These are phyloP conservation scores for Eucalyptus viminalis DNA, from an alignment of 345 rosid species.

Conservation along the genomic window DNA sequence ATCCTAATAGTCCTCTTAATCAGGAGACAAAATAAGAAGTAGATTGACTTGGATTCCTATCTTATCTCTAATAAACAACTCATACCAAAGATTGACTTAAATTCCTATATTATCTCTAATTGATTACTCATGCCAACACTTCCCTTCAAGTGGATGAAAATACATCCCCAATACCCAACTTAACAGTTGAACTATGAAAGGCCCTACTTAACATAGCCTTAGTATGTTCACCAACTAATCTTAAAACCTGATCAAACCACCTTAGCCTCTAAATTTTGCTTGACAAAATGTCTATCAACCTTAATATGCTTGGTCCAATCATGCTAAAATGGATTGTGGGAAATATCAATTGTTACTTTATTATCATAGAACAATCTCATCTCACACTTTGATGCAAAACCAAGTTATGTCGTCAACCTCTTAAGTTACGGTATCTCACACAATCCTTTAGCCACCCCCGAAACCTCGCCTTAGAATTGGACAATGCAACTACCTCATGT, in stretches of 20 bases:
- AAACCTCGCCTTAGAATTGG: rapidly evolving
- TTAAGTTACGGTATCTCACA: background rate
- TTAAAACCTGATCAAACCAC: background rate
- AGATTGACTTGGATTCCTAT: too few relatives aligned
- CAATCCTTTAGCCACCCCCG: background rate
- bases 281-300: background rate
- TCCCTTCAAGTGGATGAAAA: background rate
- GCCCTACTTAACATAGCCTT: background rate
- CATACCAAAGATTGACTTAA: too few relatives aligned
- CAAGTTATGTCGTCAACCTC: background rate
- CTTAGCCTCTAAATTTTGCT: background rate
- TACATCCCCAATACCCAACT: background rate
- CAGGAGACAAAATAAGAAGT: too few relatives aligned
- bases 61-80: too few relatives aligned
- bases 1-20: too few relatives aligned
- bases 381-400: background rate
- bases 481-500: background rate
- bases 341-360: background rate
- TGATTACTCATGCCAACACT: background rate
- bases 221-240: background rate
- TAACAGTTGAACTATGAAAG: background rate
- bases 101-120: too few relatives aligned
- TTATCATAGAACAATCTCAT: background rate
- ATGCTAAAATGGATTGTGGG: background rate
- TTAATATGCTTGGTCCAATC: background rate